phyloP scores from a whole-genome alignment of 139 green algal species.

The Microglena sp. region DNA sequence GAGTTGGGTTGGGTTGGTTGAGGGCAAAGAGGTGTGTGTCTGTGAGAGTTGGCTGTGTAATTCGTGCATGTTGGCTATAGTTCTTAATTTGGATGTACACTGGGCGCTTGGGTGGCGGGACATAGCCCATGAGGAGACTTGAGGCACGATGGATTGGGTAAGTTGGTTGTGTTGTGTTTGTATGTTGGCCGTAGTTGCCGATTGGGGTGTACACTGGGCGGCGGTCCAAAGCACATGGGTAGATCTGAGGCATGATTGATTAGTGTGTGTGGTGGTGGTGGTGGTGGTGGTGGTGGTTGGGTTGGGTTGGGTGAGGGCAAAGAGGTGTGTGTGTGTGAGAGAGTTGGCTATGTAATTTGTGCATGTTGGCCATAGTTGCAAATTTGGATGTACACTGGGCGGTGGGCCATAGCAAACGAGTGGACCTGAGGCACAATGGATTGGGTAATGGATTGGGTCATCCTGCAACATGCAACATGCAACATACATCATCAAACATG shows the following conservation, averaged over 20 bases:
- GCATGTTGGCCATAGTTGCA: slow-evolving; percentile 1
- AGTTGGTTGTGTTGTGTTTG: background rate
- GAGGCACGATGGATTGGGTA: background rate
- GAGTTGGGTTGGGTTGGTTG: background rate
- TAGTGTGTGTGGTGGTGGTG: background rate
- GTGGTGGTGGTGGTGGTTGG: background rate
- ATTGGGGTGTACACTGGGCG: background rate
- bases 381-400: background rate
- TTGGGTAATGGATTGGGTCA: no score
- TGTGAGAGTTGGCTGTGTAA: background rate
- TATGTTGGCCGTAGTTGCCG: slow-evolving; percentile 5
- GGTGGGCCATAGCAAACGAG: background rate
- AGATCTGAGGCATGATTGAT: background rate
- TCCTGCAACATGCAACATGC: no score
- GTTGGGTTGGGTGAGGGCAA: background rate
- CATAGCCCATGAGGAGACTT: background rate
- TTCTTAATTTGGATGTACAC: background rate
- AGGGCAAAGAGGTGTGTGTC: background rate
- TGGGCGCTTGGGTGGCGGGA: background rate
- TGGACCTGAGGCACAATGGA: background rate
- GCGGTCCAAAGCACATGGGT: background rate
- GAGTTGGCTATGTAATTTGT: background rate
- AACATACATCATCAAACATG: no score
- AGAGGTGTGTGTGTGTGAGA: background rate
- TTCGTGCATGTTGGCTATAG: background rate